Base-by-base conservation (phyloP, 768 basidiomycete species). In the Sutorius australiensis region DNA sequence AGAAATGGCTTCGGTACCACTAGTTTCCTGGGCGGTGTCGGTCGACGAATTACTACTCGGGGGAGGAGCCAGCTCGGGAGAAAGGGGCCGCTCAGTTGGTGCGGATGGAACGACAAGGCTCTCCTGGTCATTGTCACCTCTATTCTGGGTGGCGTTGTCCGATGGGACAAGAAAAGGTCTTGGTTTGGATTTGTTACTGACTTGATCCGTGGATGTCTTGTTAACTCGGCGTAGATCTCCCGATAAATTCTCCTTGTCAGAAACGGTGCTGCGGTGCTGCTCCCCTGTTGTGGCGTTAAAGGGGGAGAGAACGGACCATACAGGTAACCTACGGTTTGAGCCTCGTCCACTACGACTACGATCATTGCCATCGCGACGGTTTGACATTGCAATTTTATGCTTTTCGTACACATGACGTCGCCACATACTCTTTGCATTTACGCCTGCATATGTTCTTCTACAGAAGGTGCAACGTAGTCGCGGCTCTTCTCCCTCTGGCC, bases 381-480 rank as follows among this genome's bases (percentile, higher is more conserved):
- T 92, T 34, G 88, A 79, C 90, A 92, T 92, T 36, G 89, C 87
- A 62, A 92, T 88, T 70, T 89, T 91, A 67, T 92, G 89, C 64
- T 92, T 91, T 71, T 92, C 90, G 57, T 86, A 90, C 30, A 92
- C 89, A 67, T 92, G 89, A 43, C 89, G 77, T 54, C 89, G 74
- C 89, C 89, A 92, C 89, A 92, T 92, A 64, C 89, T 91, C 71
- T 92, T 91, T 6, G 89, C 90, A 65, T 92, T 92, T 31, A 89
- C 87, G 11, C 89, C 89, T 4, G 89, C 86, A 61, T 92, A 92
- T 6, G 84, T 86, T 58, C 90, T 79, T 59, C 90, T 74, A 61
- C 89, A 92, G 63, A 92, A 91, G 1, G 89, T 92, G 70, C 89
- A 92, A 44, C 89, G 78, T 24, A 92, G 76, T 16, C 86, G 73